A percentile compares a stretch with the other conserved stretches of the same genome.
These are phyloP conservation scores for Calamus simplicifolius DNA, from an alignment of 176 grass and related monocot genomes.

Conservation along the genomic window DNA sequence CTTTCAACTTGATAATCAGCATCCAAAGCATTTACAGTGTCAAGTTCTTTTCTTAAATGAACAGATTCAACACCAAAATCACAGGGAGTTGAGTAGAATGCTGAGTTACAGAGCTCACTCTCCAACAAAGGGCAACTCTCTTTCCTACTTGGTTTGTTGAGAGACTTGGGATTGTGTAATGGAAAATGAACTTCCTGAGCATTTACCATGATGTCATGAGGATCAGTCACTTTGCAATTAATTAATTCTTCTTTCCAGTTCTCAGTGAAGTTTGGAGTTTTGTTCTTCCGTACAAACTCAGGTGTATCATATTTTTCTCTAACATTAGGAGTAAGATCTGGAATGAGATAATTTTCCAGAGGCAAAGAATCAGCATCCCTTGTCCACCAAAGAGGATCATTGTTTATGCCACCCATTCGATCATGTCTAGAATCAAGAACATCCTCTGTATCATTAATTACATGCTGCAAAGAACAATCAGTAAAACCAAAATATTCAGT, in stretches of 20 bases:
- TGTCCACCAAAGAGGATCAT: constrained; percentile 22
- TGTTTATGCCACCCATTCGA: constrained; percentile 16
- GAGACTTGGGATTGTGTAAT: constrained; percentile 23
- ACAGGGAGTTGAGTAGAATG: constrained; percentile 20
- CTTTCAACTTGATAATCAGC: constrained; percentile 30
- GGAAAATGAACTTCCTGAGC: constrained; percentile 25
- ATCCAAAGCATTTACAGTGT: constrained; percentile 12
- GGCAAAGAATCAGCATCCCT: constrained; percentile 21
- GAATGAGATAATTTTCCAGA: constrained; percentile 27
- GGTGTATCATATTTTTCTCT: constrained; percentile 10
- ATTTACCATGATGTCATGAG: constrained; percentile 23
- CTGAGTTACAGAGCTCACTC: constrained; percentile 26
- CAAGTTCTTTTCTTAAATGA: constrained; percentile 29
- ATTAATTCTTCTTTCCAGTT: constrained; percentile 22
- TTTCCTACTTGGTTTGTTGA: constrained; percentile 25
- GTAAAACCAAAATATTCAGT: constrained; percentile 16
- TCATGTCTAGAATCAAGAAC: constrained; percentile 13
- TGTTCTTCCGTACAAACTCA: constrained; percentile 5
- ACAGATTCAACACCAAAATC: constrained; percentile 27
- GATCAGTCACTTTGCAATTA: constrained; percentile 2
- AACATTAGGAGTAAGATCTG: constrained; percentile 20
- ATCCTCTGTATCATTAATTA: constrained; percentile 17
- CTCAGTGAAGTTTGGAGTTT: constrained; percentile 26
- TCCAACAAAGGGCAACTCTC: constrained; percentile 27
- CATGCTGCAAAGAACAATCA: background rate